Conservation (phyloP, 2,329 filamentous ascomycete species). For the Pseudogymnoascus sp. region DNA sequence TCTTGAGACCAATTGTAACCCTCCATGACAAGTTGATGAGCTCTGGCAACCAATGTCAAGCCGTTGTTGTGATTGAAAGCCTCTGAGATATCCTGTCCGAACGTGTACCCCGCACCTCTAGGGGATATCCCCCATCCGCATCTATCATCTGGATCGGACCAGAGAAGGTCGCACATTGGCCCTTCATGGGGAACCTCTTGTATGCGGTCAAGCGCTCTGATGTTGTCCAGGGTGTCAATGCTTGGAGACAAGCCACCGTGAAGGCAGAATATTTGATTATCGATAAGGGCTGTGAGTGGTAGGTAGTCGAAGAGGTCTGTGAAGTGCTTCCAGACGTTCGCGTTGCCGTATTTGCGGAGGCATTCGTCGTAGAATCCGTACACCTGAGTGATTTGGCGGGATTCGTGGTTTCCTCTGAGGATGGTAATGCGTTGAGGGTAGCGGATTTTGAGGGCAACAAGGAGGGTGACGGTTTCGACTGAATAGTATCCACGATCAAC, state of each 20-base stretch:
- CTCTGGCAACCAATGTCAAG: conserved; percentile 87
- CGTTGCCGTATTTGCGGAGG: conserved; percentile 88
- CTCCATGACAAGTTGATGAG: conserved; percentile 98
- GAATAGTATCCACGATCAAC: conserved; percentile 98
- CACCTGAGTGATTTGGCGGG: conserved; percentile 91
- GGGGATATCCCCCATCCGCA: conserved; percentile 96
- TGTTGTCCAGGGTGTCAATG: conserved; percentile 92
- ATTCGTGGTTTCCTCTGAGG: conserved; percentile 93
- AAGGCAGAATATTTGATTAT: conserved; percentile 68
- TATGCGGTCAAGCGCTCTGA: conserved; percentile 87
- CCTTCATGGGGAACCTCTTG: conserved; percentile 98
- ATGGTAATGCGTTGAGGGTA: conserved; percentile 97
- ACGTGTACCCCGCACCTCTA: conserved; percentile 89
- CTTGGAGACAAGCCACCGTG: conserved; percentile 89
- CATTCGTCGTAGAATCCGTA: conserved; percentile 99
- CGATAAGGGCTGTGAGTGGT: conserved; percentile 61
- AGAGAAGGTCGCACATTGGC: conserved; percentile 96
- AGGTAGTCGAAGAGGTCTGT: conserved; percentile 98
- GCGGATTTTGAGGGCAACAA: conserved; percentile 92
- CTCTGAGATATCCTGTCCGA: conserved; percentile 95
- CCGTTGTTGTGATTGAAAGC: conserved; percentile 99
- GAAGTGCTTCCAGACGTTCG: conserved; percentile 95
- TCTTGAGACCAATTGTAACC: conserved; percentile 99
- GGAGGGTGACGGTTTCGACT: conserved; percentile 89
- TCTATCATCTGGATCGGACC: conserved; percentile 96